Evolutionary conservation across 2,329 filamentous ascomycete genomes (phyloP).

Genomic region (Aspergillus thermomutatus): DNA sequence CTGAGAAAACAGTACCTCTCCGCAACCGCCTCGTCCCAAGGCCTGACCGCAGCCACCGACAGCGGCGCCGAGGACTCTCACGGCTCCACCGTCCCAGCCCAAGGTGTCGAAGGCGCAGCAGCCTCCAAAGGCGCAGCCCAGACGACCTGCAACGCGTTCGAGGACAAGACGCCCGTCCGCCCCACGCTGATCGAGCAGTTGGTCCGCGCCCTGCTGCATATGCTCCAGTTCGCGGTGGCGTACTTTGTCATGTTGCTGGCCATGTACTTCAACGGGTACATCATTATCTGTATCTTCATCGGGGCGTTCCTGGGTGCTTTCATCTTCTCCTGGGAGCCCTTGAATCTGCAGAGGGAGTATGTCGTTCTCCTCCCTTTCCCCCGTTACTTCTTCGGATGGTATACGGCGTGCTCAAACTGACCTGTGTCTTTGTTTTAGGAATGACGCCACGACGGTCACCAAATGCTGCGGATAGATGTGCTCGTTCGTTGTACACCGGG

Average conservation of each 20-base stretch:
- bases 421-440: slow-evolving; percentile 8
- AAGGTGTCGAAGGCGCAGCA: not conserved
- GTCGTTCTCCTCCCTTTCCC: not conserved
- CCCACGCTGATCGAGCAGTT: slow-evolving; percentile 65
- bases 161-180: slow-evolving; percentile 35
- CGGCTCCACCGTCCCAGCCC: not conserved
- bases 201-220: slow-evolving; percentile 64
- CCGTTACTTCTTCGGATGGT: slow-evolving; percentile 5
- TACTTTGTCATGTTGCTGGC: slow-evolving; percentile 73
- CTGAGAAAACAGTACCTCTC: not conserved
- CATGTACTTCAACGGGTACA: slow-evolving; percentile 68
- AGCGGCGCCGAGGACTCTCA: not conserved
- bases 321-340: slow-evolving; percentile 66
- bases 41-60: not conserved
- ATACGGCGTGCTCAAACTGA: slow-evolving; percentile 1
- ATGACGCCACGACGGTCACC: slow-evolving; percentile 21
- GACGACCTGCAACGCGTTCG: not conserved
- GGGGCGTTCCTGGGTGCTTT: slow-evolving; percentile 71
- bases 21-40: not conserved
- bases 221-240: slow-evolving; percentile 68
- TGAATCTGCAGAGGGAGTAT: slow-evolving; percentile 18
- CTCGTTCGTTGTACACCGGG: too few species aligned
- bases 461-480: slow-evolving; percentile 21
- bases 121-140: not conserved
- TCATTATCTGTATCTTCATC: slow-evolving; percentile 78